A percentile compares a stretch with the other conserved stretches of the same genome.
These are phyloP conservation scores for Tagetes erecta DNA, from an alignment of 129 eudicot genomes.

Conservation along the genomic window DNA sequence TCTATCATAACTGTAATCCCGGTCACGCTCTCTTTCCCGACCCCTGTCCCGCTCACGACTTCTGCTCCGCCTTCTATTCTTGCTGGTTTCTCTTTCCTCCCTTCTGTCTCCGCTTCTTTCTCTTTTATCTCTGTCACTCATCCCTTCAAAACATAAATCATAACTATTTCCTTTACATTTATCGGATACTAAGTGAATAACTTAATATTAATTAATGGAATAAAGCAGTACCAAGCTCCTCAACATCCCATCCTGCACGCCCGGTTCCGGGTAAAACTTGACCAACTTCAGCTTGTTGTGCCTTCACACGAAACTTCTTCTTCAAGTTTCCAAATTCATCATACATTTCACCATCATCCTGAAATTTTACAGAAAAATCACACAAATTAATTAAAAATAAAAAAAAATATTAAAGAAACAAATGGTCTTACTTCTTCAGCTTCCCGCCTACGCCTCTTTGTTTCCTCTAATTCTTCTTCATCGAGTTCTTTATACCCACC, in stretches of 20 bases:
- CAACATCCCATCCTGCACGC: constrained; percentile 98
- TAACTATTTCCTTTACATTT: neutral
- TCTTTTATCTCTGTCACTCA: constrained; percentile 65
- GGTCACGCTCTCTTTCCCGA: constrained; percentile 60
- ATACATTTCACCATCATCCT: constrained; percentile 99
- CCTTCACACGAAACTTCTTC: constrained; percentile 82
- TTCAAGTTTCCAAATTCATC: constrained; percentile 95
- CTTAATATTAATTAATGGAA: neutral
- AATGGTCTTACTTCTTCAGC: constrained; percentile 79
- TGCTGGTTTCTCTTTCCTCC: constrained; percentile 49
- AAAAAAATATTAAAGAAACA: neutral
- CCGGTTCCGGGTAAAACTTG: constrained; percentile 80
- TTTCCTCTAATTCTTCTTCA: constrained; percentile 94
- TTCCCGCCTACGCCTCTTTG: constrained; percentile 83
- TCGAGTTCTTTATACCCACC: constrained; percentile 99
- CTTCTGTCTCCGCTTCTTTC: constrained; percentile 67
- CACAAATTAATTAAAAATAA: neutral
- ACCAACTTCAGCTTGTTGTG: constrained; percentile 70
- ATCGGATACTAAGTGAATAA: neutral
- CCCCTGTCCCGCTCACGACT: constrained; percentile 74
- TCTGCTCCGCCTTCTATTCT: constrained; percentile 54
- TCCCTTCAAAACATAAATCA: constrained; percentile 35
- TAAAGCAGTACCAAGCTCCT: constrained; percentile 67
- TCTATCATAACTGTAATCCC: constrained; percentile 48
- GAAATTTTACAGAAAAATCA: constrained; percentile 18